These are phyloP conservation scores for Phalaenopsis equestris DNA, from an alignment of 106 monocot genomes.

Conservation along the genomic window DNA sequence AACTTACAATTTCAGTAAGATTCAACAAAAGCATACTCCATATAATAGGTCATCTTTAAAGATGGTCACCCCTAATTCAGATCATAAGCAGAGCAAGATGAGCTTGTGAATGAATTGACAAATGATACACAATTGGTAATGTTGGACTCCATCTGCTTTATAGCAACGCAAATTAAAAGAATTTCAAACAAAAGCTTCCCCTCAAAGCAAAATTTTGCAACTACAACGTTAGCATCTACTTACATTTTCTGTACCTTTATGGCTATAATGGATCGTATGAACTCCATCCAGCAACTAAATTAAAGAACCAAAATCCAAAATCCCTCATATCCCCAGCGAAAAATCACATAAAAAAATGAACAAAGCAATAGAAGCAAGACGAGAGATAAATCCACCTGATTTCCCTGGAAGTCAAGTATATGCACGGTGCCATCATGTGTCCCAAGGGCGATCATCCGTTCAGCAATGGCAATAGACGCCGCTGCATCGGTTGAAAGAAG, in stretches of 20 bases:
- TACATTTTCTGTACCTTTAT: not conserved
- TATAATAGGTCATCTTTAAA: too few species aligned
- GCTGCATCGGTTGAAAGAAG: conserved; percentile 77
- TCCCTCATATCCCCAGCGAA: not conserved
- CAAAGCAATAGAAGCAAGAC: not conserved
- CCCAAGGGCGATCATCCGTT: conserved; percentile 93
- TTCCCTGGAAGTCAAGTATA: conserved; percentile 98
- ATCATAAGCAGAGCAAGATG: too few species aligned
- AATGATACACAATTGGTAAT: too few species aligned
- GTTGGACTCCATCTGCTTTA: not conserved
- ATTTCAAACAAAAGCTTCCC: not conserved
- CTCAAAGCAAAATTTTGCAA: not conserved
- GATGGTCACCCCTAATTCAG: too few species aligned
- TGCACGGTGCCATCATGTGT: conserved; percentile 87
- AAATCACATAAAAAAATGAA: not conserved
- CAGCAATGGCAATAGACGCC: conserved; percentile 68
- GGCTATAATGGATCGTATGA: not conserved
- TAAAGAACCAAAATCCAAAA: not conserved
- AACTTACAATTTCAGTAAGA: too few species aligned
- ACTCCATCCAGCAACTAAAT: not conserved
- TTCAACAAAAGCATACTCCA: too few species aligned
- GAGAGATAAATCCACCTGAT: conserved; percentile 45
- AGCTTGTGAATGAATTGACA: too few species aligned
- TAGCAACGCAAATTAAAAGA: not conserved
- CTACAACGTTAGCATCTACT: not conserved